Evolutionary conservation across 306 rosid species (phyloP), one percentile per base, ranked within the genome.

Genomic region (Datisca glomerata): DNA sequence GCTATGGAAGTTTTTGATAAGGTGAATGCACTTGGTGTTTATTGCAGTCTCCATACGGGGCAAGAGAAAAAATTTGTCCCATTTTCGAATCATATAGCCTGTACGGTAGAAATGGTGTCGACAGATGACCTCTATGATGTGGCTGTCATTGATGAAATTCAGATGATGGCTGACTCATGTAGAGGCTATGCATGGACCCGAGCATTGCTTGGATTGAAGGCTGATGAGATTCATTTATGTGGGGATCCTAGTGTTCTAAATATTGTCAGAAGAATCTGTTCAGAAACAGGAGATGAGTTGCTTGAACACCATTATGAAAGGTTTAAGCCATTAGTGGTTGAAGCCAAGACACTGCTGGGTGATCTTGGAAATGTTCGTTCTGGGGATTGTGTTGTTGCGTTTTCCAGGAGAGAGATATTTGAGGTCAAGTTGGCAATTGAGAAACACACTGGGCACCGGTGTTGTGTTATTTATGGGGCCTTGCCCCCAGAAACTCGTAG

Each of bases 1-100:
- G 96, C 96, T 21, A 82, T 87, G 96, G 96, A 87, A 63, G 94
- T 87, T 52, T 87, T 87, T 57, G 96, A 87, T 57, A 87, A 82
- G 71, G 89, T 87, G 56, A 87, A 87, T 68, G 74, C 82, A 0
- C 62, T 33, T 33, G 94, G 94, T 13, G 75, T 87, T 42, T 87
- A 87, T 64, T 87, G 96, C 45, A 82, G 82, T 45, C 67, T 87
- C 43, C 59, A 57, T 18, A 82, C 93, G 0, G 94, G 93, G 24
- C 96, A 87, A 51, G 96, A 87, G 48, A 87, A 82, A 74, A 87
- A 87, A 53, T 47, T 4, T 55, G 70, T 87, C 45, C 96, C 94
- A 0, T 87, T 87, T 50, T 78, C 94, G 0, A 71, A 66, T 49
- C 96, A 87, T 50, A 43, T 63, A 32, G 85, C 97, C 3, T 83